phyloP scores from a whole-genome alignment of 352 stramenopile species.

The Phytophthora cactorum region DNA sequence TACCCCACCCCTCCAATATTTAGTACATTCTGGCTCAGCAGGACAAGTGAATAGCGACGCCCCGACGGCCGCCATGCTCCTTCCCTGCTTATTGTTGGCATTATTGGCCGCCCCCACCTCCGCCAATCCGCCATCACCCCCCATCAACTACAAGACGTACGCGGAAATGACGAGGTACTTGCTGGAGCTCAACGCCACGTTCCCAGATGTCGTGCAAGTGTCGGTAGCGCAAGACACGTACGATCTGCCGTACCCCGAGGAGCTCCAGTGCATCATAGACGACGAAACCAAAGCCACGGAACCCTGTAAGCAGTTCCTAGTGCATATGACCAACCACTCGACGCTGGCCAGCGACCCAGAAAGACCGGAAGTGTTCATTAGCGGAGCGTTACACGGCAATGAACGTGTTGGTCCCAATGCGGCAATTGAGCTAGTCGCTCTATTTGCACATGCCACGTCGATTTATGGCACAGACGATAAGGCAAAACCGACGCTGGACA shows the following conservation, averaged over 20 bases:
- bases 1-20: not conserved
- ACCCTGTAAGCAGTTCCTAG: constrained; percentile 84
- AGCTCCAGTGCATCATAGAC: constrained; percentile 68
- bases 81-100: constrained; percentile 15
- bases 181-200: constrained; percentile 72
- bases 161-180: constrained; percentile 70
- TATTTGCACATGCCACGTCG: constrained; percentile 78
- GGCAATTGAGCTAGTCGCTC: constrained; percentile 90
- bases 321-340: constrained; percentile 91
- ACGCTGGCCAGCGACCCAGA: constrained; percentile 65
- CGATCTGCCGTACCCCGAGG: constrained; percentile 67
- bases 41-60: constrained; percentile 15
- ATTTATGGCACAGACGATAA: constrained; percentile 37
- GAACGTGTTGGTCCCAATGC: constrained; percentile 93
- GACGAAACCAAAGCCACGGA: constrained; percentile 38
- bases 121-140: constrained; percentile 10
- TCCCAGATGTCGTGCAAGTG: constrained; percentile 80
- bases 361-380: constrained; percentile 96
- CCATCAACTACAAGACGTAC: constrained; percentile 72
- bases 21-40: constrained; percentile 8
- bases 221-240: constrained; percentile 88
- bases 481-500: constrained; percentile 45
- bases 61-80: constrained; percentile 22
- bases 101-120: constrained; percentile 4
- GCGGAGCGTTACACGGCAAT: constrained; percentile 96